Base-by-base conservation (phyloP, 805 yeast genomes). In the Saturnispora dispora region DNA sequence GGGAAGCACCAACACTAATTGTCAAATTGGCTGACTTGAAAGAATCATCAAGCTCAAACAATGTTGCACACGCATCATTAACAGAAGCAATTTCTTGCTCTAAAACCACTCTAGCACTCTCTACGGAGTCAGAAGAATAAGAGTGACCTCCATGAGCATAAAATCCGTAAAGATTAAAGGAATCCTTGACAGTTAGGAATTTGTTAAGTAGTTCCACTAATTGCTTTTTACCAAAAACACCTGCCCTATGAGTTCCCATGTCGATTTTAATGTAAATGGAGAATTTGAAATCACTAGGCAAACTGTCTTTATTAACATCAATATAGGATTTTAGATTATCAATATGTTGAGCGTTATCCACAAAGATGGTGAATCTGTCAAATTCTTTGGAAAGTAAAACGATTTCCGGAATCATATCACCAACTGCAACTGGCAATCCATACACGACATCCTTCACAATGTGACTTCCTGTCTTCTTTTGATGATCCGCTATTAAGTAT, bases 141-240 rank as follows among this genome's bases (percentile, higher is more conserved):
- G 90, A 81, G 60, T 82, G 86, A 2, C 95, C 95, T 1, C 88
- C 86, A 67, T 86, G 93, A 39, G 85, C 81, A 63, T 86, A 86
- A 58, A 85, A 78, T 0, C 95, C 95, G 58, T 70, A 78, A 15
- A 85, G 53, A 9, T 73, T 68, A 10, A 82, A 70, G 39, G 63
- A 55, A 1, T 68, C 58, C 11, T 58, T 54, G 13, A 61, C 57
- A 5, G 55, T 56, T 13, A 73, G 55, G 17, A 64, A 61, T 11
- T 43, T 42, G 8, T 47, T 27, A 4, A 76, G 58, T 32, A 48
- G 35, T 32, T 25, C 37, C 3, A 9, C 2, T 22, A 48, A 35
- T 23, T 46, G 39, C 20, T 23, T 27, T 13, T 35, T 11, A n/a
- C 42, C 47, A 35, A 44, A 47, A 17, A 66, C 60, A 8, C 95